These are phyloP conservation scores for Coniochaeta sp. DNA, from an alignment of 2,329 filamentous ascomycete genomes.

Conservation along the genomic window DNA sequence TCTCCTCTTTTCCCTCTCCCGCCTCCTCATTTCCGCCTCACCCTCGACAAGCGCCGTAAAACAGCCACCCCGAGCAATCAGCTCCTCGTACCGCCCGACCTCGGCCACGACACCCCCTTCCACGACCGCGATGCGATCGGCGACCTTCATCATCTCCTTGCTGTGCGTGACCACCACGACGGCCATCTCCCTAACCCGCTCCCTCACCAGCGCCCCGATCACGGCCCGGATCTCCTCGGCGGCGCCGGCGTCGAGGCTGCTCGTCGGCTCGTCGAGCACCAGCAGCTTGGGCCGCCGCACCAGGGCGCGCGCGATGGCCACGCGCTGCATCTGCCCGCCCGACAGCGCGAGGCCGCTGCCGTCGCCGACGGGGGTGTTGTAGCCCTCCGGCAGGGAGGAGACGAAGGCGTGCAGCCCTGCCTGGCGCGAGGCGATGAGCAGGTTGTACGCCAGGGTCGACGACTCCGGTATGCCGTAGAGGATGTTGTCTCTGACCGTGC, in stretches of 20 bases:
- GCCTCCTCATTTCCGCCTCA: conserved; percentile 13
- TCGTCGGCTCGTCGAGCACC: conserved; percentile 82
- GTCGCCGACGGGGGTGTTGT: conserved; percentile 61
- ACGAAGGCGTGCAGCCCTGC: conserved; percentile 74
- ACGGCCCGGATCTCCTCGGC: conserved; percentile 58
- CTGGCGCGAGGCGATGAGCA: conserved; percentile 44
- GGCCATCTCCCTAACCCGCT: conserved; percentile 40
- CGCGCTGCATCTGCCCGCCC: conserved; percentile 74
- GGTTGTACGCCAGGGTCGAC: conserved; percentile 41
- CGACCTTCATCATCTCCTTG: conserved; percentile 78
- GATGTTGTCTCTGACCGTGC: conserved; percentile 73
- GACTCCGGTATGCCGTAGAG: conserved; percentile 60
- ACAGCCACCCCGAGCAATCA: conserved; percentile 38
- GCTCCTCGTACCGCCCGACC: conserved; percentile 55
- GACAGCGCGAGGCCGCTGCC: conserved; percentile 68
- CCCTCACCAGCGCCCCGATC: conserved; percentile 43
- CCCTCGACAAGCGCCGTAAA: conserved; percentile 41
- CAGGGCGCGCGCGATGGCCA: conserved; percentile 76
- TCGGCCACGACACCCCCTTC: conserved; percentile 62
- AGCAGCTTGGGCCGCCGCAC: conserved; percentile 64
- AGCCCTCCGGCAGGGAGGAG: conserved; percentile 59
- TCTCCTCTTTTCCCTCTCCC: background rate
- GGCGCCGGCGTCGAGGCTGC: conserved; percentile 65
- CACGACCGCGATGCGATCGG: conserved; percentile 65
- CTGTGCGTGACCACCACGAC: conserved; percentile 79